phyloP scores from a whole-genome alignment of 2,329 filamentous ascomycete genomes.

The Alternaria postmessia region DNA sequence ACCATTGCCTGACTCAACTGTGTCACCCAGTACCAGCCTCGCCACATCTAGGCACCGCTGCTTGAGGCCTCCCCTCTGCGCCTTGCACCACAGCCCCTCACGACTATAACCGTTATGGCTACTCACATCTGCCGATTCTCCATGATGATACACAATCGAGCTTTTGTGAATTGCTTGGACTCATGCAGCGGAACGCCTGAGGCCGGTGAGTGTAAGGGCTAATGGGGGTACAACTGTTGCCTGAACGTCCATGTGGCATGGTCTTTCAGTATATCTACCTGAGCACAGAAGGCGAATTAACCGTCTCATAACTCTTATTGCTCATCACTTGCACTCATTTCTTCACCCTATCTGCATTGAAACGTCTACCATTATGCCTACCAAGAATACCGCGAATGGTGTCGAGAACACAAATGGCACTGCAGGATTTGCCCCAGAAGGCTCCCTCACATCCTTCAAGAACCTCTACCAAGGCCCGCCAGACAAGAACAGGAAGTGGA shows the following conservation, averaged over 20 bases:
- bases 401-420: slow-evolving; percentile 2
- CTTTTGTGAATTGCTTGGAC: not conserved
- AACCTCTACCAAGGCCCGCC: slow-evolving; percentile 34
- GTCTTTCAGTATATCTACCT: not conserved
- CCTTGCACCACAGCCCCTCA: not conserved
- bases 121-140: not conserved
- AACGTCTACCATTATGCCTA: slow-evolving; percentile 2
- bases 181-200: slow-evolving; percentile 1
- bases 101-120: not conserved
- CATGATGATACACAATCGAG: not conserved
- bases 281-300: not conserved
- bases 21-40: not conserved
- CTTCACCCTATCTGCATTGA: not conserved
- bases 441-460: slow-evolving; percentile 28
- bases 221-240: not conserved
- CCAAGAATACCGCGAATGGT: slow-evolving; percentile 8
- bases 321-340: not conserved
- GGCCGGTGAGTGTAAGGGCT: not conserved
- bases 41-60: slow-evolving; percentile 11
- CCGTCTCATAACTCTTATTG: not conserved
- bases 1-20: not conserved
- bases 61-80: not conserved
- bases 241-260: not conserved
- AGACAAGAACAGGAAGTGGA: slow-evolving; percentile 36
- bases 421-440: slow-evolving; percentile 17